Conservation (phyloP, 73 alveolate genomes). For the Halteria grandinella region DNA sequence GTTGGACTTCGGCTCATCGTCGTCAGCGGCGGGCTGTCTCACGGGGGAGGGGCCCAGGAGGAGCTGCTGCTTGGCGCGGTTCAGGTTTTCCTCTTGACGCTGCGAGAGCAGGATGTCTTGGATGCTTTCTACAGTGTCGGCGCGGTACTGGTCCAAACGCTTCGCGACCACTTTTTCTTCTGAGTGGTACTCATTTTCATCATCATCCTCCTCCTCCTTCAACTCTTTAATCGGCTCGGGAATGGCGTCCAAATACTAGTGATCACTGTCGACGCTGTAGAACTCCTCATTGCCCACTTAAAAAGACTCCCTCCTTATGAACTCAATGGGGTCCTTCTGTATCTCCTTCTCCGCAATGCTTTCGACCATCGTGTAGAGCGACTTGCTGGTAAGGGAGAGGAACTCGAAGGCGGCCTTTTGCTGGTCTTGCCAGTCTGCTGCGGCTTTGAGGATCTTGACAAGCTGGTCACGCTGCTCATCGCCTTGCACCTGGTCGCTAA, state of each 20-base stretch:
- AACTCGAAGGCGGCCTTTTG: constrained; percentile 29
- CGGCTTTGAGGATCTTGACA: background rate
- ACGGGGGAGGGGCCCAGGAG: too few species aligned
- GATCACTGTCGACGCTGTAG: constrained; percentile 5
- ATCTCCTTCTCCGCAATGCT: constrained; percentile 43
- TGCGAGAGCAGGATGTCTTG: too few species aligned
- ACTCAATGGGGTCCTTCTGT: constrained; percentile 40
- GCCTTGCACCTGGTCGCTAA: background rate
- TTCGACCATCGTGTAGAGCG: constrained; percentile 13
- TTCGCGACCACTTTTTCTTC: constrained; percentile 36
- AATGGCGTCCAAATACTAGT: background rate
- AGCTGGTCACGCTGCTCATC: constrained; percentile 6
- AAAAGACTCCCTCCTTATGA: constrained; percentile 3
- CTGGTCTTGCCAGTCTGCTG: background rate
- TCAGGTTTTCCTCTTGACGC: too few species aligned
- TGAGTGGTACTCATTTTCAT: constrained; percentile 32
- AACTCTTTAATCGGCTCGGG: too few species aligned
- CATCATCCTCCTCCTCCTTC: constrained; percentile 37
- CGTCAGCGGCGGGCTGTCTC: too few species aligned
- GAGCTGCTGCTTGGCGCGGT: too few species aligned
- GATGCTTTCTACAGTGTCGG: too few species aligned
- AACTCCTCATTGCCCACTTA: constrained; percentile 1
- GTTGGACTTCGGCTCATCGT: too few species aligned
- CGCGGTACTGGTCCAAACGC: constrained; percentile 2
- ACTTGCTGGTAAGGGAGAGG: constrained; percentile 3